These are phyloP conservation scores for Syzygium syzygioides DNA, from an alignment of 441 rosid species.

Conservation along the genomic window DNA sequence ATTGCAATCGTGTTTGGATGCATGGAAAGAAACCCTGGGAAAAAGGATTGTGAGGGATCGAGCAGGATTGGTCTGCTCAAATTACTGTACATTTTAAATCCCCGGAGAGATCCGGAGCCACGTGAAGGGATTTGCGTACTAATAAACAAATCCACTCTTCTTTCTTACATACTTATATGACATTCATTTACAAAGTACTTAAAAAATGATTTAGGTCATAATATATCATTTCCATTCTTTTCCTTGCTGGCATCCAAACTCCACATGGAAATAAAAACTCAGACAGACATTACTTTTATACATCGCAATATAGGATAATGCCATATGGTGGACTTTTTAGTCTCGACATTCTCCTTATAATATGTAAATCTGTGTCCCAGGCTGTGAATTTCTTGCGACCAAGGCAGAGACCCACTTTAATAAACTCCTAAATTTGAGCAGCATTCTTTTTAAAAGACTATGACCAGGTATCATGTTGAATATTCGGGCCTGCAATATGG, in stretches of 20 bases:
- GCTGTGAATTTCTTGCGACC: background rate
- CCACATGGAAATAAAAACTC: background rate
- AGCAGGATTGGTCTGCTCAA: background rate
- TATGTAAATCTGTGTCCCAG: background rate
- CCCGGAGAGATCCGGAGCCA: background rate
- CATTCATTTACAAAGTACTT: too few relatives aligned
- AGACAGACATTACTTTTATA: background rate
- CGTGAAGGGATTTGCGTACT: background rate
- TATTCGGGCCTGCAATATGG: background rate
- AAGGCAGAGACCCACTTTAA: background rate
- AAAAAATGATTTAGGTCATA: background rate
- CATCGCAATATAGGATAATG: background rate
- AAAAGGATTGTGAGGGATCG: background rate
- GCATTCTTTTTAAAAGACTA: background rate
- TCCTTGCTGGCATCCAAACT: background rate
- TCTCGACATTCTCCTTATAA: background rate
- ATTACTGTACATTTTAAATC: background rate
- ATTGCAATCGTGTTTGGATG: background rate
- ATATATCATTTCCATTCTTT: background rate
- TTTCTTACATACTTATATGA: too few relatives aligned
- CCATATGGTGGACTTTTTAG: background rate
- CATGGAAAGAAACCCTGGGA: background rate
- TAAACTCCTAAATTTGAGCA: background rate
- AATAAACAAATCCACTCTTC: too few relatives aligned
- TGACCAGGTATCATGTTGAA: background rate